These are phyloP conservation scores for Hyaloperonospora brassicae DNA, from an alignment of 352 stramenopile genomes.

Conservation along the genomic window DNA sequence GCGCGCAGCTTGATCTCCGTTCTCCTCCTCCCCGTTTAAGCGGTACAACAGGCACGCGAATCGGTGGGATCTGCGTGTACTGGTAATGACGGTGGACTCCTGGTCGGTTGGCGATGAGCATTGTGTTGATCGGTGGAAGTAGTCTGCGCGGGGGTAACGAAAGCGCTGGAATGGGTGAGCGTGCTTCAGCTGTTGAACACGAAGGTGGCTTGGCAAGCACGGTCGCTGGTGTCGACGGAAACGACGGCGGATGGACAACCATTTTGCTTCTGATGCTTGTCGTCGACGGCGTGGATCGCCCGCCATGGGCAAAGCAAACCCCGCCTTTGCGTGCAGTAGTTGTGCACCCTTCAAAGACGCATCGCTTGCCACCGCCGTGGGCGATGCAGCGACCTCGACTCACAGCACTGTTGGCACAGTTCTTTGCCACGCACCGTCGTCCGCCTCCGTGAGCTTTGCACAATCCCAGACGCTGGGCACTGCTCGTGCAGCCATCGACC, in stretches of 20 bases:
- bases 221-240: conserved; percentile 10
- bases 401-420: conserved; percentile 71
- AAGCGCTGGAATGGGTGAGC: conserved; percentile 24
- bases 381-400: conserved; percentile 79
- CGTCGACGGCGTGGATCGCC: conserved; percentile 21
- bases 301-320: conserved; percentile 78
- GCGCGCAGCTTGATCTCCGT: neutral
- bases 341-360: conserved; percentile 57
- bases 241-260: conserved; percentile 5
- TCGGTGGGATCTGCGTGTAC: conserved; percentile 23
- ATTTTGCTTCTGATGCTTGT: conserved; percentile 15
- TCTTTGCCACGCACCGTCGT: conserved; percentile 53
- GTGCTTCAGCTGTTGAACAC: conserved; percentile 10
- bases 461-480: conserved; percentile 69
- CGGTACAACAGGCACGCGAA: conserved; percentile 17
- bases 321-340: conserved; percentile 75
- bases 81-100: conserved; percentile 11
- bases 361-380: conserved; percentile 77
- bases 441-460: conserved; percentile 83
- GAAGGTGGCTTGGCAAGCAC: conserved; percentile 6
- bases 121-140: conserved; percentile 26
- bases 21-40: conserved; percentile 3
- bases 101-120: conserved; percentile 25
- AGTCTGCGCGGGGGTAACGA: conserved; percentile 20
- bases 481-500: conserved; percentile 61